These are phyloP conservation scores for Cyberlindnera mycetangii DNA, from an alignment of 805 yeast species.

Conservation along the genomic window DNA sequence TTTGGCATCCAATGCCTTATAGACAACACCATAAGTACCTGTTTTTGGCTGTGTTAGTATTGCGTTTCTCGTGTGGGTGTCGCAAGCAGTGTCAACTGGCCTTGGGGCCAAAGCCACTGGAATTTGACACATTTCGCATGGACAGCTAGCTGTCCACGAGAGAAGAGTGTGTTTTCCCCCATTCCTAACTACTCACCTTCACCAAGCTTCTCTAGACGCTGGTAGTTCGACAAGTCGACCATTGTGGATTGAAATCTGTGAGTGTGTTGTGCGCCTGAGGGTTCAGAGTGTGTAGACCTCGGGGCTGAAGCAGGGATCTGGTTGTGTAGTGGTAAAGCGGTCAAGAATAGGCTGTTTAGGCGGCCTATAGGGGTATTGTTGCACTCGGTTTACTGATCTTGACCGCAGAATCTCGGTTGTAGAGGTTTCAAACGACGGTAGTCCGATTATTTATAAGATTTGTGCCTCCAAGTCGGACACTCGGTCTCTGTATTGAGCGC, in stretches of 20 bases:
- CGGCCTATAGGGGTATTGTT: too few relatives aligned
- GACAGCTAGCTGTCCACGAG: too few relatives aligned
- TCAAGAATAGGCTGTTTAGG: too few relatives aligned
- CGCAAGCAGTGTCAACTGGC: too few relatives aligned
- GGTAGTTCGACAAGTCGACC: conserved; percentile 81
- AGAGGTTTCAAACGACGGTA: background rate
- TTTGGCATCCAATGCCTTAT: conserved; percentile 86
- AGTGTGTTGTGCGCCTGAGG: background rate
- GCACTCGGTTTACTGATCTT: too few relatives aligned
- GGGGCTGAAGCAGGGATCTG: background rate
- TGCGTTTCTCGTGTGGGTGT: background rate
- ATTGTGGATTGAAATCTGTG: conserved; percentile 5
- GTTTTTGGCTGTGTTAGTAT: conserved; percentile 1
- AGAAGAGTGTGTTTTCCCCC: too few relatives aligned
- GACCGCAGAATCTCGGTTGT: too few relatives aligned
- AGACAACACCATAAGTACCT: conserved; percentile 94
- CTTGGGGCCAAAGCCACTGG: background rate
- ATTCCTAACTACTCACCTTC: too few relatives aligned
- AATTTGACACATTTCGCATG: background rate
- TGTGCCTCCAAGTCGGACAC: too few relatives aligned
- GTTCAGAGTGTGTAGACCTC: background rate
- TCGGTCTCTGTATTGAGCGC: background rate
- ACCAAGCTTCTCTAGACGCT: conserved; percentile 93
- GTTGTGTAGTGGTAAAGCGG: too few relatives aligned
- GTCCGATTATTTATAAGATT: too few relatives aligned